Percentiles rank a stretch among this genome's conserved stretches.
phyloP scores from a whole-genome alignment of 192 early-diverging fungal genomes.

The Podila minutissima region DNA sequence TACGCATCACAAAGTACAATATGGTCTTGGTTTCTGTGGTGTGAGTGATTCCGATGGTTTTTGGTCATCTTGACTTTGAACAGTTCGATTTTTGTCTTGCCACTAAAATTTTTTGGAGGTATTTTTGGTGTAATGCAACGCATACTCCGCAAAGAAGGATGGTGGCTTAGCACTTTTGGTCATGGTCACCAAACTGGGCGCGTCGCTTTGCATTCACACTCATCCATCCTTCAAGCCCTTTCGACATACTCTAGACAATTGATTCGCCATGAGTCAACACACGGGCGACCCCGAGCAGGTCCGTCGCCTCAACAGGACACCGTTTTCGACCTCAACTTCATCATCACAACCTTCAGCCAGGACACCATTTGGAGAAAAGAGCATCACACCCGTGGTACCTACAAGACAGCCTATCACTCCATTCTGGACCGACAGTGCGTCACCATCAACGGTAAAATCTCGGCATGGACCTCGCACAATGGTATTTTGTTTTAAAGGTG shows the following conservation, averaged over 20 bases:
- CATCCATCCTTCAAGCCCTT: background rate
- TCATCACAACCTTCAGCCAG: constrained; percentile 7
- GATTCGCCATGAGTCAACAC: constrained; percentile 23
- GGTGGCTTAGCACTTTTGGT: no score
- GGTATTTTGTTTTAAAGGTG: no score
- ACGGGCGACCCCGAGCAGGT: constrained; percentile 21
- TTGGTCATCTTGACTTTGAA: no score
- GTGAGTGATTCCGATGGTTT: no score
- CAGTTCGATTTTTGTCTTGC: no score
- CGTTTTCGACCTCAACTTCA: background rate
- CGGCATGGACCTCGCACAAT: no score
- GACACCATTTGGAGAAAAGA: constrained; percentile 32
- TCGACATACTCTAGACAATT: background rate
- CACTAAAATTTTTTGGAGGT: no score
- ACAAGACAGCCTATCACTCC: background rate
- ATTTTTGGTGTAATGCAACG: no score
- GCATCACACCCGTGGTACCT: background rate
- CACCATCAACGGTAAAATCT: background rate
- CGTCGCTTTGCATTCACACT: background rate
- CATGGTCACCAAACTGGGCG: no score
- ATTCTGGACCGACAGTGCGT: background rate
- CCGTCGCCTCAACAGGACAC: constrained; percentile 30
- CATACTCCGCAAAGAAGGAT: no score
- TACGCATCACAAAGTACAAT: no score
- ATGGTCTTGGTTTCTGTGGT: no score